These are phyloP conservation scores for Aspergillus transmontanensis DNA, from an alignment of 2,329 filamentous ascomycete genomes.

Conservation along the genomic window DNA sequence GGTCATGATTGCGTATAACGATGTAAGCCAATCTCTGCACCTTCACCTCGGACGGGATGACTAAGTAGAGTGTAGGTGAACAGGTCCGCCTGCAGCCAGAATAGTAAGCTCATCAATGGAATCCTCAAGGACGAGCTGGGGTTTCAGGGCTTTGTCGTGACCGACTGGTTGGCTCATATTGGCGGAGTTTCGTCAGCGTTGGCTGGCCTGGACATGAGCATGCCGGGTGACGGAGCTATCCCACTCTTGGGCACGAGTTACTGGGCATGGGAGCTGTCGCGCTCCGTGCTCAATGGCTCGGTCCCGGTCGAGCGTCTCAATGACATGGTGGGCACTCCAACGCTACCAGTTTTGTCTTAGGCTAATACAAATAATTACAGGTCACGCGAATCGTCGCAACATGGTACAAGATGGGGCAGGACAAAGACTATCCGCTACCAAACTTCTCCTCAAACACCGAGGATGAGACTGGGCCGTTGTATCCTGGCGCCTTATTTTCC, in stretches of 20 bases:
- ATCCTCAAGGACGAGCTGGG: constrained; percentile 73
- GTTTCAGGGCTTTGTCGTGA: constrained; percentile 72
- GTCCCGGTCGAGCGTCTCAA: constrained; percentile 61
- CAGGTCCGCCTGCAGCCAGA: constrained; percentile 67
- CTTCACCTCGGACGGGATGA: not conserved
- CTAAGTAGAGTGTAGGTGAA: constrained; percentile 53
- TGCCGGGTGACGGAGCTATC: constrained; percentile 63
- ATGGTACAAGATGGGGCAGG: constrained; percentile 61
- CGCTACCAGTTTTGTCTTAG: accelerated
- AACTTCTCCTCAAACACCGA: constrained; percentile 64
- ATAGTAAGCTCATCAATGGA: constrained; percentile 68
- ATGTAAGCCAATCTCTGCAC: constrained; percentile 30
- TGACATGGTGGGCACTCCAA: constrained; percentile 40
- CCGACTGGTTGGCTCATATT: constrained; percentile 69
- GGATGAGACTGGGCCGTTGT: constrained; percentile 57
- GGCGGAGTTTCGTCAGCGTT: constrained; percentile 62
- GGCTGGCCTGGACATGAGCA: constrained; percentile 68
- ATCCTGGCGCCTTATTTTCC: constrained; percentile 61
- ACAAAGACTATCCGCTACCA: constrained; percentile 57
- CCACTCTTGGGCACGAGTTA: constrained; percentile 56
- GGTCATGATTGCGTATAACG: constrained; percentile 48
- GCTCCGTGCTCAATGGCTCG: constrained; percentile 59
- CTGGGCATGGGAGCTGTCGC: constrained; percentile 60
- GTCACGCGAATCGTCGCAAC: constrained; percentile 60
- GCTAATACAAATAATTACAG: constrained; percentile 27